A percentile compares a stretch with the other conserved stretches of the same genome.
Evolutionary conservation across 495 filamentous ascomycete genomes (phyloP).

Genomic region (Penicillium longicatenatum): DNA sequence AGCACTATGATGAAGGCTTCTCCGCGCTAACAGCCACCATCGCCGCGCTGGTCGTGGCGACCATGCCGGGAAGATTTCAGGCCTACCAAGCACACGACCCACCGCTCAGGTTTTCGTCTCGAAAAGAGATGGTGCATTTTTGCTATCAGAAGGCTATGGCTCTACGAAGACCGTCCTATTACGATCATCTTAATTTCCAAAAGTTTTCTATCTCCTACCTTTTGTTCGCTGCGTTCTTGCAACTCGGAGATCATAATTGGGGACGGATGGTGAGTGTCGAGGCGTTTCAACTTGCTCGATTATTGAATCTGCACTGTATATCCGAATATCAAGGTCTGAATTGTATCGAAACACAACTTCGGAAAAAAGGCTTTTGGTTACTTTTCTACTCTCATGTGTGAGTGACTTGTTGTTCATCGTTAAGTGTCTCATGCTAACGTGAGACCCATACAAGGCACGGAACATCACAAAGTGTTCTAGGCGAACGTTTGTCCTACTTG

Average conservation of each 20-base stretch:
- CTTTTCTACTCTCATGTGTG: constrained; percentile 28
- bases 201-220: constrained; percentile 29
- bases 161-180: constrained; percentile 19
- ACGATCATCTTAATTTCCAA: constrained; percentile 27
- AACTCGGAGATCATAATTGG: constrained; percentile 28
- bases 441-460: not conserved
- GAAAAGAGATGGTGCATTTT: constrained; percentile 23
- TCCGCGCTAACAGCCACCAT: constrained; percentile 18
- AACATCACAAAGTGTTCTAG: not conserved
- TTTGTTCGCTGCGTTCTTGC: constrained; percentile 21
- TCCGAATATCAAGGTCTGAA: constrained; percentile 24
- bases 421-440: not conserved
- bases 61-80: constrained; percentile 20
- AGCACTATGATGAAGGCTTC: constrained; percentile 21
- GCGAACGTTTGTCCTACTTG: constrained; percentile 14
- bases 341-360: constrained; percentile 32
- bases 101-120: constrained; percentile 18
- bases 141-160: constrained; percentile 20
- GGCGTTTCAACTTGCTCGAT: constrained; percentile 26
- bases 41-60: constrained; percentile 26
- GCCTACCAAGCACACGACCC: constrained; percentile 12
- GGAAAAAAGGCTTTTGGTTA: not conserved
- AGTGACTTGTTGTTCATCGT: constrained; percentile 2
- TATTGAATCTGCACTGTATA: constrained; percentile 24
- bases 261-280: constrained; percentile 27